These are phyloP conservation scores for Candida argentea DNA, from an alignment of 805 yeast genomes.

Conservation along the genomic window DNA sequence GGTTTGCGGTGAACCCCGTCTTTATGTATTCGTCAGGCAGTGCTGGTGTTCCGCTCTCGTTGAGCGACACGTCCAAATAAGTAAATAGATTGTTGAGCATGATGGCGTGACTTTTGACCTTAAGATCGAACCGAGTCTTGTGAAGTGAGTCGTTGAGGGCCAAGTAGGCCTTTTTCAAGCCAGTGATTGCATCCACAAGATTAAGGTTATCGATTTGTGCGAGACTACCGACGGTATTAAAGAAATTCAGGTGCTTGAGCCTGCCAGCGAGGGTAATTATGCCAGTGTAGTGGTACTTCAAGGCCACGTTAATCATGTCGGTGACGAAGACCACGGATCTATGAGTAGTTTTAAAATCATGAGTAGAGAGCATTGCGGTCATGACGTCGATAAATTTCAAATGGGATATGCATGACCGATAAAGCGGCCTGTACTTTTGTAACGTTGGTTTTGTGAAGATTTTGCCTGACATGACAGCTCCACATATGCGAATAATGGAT, in stretches of 20 bases:
- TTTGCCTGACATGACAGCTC: conserved; percentile 32
- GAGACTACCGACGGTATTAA: conserved; percentile 31
- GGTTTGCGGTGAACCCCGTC: conserved; percentile 39
- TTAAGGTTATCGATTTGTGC: conserved; percentile 28
- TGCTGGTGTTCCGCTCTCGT: conserved; percentile 33
- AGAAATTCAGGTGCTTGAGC: conserved; percentile 38
- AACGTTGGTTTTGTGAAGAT: conserved; percentile 29
- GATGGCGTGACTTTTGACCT: conserved; percentile 28
- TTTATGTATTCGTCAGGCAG: conserved; percentile 33
- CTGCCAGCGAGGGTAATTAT: conserved; percentile 36
- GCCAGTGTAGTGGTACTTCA: conserved; percentile 31
- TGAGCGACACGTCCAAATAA: conserved; percentile 28
- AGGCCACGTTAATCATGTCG: conserved; percentile 32
- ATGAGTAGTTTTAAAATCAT: conserved; percentile 34
- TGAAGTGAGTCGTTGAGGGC: conserved; percentile 27
- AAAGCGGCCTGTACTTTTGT: conserved; percentile 26
- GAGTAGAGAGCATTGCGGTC: conserved; percentile 30
- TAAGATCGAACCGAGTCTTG: conserved; percentile 25
- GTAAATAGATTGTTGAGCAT: conserved; percentile 31
- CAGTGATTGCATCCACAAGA: conserved; percentile 19
- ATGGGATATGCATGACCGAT: conserved; percentile 25
- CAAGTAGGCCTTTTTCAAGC: conserved; percentile 23
- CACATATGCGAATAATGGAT: conserved; percentile 34
- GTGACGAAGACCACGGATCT: conserved; percentile 36
- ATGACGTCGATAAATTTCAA: conserved; percentile 33